Evolutionary conservation across 1,284 basidiomycete species (phyloP).

Genomic region (Mixia osmundae): DNA sequence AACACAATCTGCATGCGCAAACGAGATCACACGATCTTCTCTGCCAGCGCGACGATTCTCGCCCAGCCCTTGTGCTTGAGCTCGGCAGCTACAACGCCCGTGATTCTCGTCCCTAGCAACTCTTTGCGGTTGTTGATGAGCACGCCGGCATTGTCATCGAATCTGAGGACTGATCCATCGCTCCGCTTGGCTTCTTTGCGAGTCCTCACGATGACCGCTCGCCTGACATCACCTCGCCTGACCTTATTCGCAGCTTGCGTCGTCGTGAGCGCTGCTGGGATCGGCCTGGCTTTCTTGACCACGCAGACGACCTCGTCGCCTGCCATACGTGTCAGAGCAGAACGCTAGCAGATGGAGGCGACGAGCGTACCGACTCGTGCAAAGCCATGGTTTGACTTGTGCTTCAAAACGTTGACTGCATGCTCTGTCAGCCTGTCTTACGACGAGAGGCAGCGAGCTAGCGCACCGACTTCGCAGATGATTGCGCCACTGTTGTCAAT

Average conservation of each 20-base stretch:
- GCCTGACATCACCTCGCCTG: constrained; percentile 70
- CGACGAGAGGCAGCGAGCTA: not conserved
- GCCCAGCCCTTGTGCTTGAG: constrained; percentile 7
- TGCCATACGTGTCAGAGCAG: constrained; percentile 8
- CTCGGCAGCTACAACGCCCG: constrained; percentile 9
- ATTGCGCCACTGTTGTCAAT: constrained; percentile 8
- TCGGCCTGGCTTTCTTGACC: constrained; percentile 70
- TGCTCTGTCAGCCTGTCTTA: not conserved
- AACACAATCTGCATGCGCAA: too few relatives aligned
- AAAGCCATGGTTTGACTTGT: constrained; percentile 59
- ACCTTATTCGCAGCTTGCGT: constrained; percentile 39
- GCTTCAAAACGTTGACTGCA: constrained; percentile 73
- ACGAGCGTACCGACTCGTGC: constrained; percentile 30
- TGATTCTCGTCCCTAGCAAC: constrained; percentile 8
- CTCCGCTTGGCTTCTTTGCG: constrained; percentile 55
- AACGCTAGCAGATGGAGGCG: constrained; percentile 30
- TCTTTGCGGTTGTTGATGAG: constrained; percentile 66
- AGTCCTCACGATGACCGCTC: constrained; percentile 84
- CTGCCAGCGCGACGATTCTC: constrained; percentile 6
- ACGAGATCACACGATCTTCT: constrained; percentile 6
- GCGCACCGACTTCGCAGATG: constrained; percentile 1
- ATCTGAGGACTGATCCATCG: constrained; percentile 67
- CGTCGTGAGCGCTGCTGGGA: constrained; percentile 30
- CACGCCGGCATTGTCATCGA: constrained; percentile 96
- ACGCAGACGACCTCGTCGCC: constrained; percentile 97